Evolutionary conservation across 371 early-diverging fungal species (phyloP).

Genomic region (Lichtheimia hyalospora): DNA sequence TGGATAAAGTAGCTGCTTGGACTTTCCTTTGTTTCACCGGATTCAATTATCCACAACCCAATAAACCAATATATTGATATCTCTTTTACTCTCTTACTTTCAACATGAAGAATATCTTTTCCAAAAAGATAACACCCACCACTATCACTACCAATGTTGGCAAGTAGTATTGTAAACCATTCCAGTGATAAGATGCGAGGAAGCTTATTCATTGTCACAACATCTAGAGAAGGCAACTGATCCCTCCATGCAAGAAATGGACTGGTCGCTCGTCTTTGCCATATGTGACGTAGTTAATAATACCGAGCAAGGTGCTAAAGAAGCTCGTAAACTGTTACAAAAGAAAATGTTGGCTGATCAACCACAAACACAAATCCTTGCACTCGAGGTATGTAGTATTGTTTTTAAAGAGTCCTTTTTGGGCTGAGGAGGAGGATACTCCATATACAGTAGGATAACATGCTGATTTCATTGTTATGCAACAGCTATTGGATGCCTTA

Average conservation of each 20-base stretch:
- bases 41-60: neutral
- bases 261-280: constrained; percentile 45
- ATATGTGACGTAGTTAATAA: constrained; percentile 43
- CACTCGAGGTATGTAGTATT: constrained; percentile 31
- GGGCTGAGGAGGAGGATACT: neutral
- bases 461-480: neutral
- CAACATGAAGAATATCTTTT: constrained; percentile 26
- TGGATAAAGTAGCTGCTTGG: too few species aligned
- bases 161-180: constrained; percentile 3
- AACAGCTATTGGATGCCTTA: constrained; percentile 43
- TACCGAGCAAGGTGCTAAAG: constrained; percentile 46
- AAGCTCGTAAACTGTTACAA: constrained; percentile 50
- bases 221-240: constrained; percentile 32
- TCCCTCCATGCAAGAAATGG: constrained; percentile 27
- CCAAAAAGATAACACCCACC: constrained; percentile 43
- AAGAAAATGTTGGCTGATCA: constrained; percentile 41
- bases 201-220: neutral
- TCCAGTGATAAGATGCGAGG: neutral
- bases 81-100: neutral
- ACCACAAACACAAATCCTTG: constrained; percentile 34
- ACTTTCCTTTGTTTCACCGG: too few species aligned
- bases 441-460: neutral
- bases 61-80: neutral
- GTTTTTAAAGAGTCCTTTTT: neutral
- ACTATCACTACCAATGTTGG: constrained; percentile 43